These are phyloP conservation scores for Colletotrichum orbiculare DNA, from an alignment of 2,329 filamentous ascomycete genomes.

Conservation along the genomic window DNA sequence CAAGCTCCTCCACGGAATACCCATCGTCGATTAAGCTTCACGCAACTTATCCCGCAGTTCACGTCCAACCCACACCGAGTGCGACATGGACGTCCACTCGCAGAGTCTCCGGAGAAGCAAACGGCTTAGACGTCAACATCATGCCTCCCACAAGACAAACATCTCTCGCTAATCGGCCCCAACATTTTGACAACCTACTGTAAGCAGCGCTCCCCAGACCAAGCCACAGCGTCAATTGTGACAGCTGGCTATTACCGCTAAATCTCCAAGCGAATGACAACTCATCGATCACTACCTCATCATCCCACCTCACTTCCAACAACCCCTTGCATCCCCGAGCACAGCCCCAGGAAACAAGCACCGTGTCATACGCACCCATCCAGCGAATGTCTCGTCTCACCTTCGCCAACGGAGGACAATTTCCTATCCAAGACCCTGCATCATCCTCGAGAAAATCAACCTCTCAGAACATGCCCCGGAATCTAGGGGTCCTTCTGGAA, in stretches of 20 bases:
- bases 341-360: constrained; percentile 11
- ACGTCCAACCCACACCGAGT: constrained; percentile 2
- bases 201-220: background rate
- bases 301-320: constrained; percentile 5
- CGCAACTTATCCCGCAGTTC: constrained; percentile 1
- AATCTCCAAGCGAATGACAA: background rate
- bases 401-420: constrained; percentile 8
- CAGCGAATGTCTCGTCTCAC: too few species aligned
- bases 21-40: constrained; percentile 4
- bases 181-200: background rate
- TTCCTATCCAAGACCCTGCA: constrained; percentile 29
- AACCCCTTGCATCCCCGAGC: constrained; percentile 18
- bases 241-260: constrained; percentile 9
- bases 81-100: constrained; percentile 1
- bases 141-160: background rate
- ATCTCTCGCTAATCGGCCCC: background rate
- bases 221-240: constrained; percentile 32
- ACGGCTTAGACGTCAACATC: too few species aligned
- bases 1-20: background rate
- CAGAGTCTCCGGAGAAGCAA: too few species aligned
- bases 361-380: constrained; percentile 21
- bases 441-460: background rate
- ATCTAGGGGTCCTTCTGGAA: constrained; percentile 36
- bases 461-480: background rate
- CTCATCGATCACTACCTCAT: constrained; percentile 8